These are phyloP conservation scores for Umbilicaria muhlenbergii DNA, from an alignment of 495 filamentous ascomycete species.

Conservation along the genomic window DNA sequence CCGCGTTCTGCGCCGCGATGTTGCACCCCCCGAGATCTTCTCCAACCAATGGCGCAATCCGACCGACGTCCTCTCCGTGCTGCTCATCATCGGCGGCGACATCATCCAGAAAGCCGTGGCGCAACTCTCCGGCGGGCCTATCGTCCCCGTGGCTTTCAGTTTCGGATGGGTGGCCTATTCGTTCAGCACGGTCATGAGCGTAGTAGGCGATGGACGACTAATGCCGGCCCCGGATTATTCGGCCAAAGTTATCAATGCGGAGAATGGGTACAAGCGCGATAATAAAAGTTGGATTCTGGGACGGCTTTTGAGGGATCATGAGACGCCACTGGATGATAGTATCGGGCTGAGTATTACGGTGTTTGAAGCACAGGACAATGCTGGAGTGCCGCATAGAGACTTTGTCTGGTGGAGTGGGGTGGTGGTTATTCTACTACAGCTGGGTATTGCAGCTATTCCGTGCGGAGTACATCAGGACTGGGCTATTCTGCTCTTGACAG, in stretches of 20 bases:
- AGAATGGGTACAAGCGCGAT: constrained; percentile 23
- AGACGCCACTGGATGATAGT: not conserved
- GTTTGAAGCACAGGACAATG: constrained; percentile 3
- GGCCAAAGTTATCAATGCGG: constrained; percentile 24
- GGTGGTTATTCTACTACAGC: constrained; percentile 21
- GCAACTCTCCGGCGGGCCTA: constrained; percentile 19
- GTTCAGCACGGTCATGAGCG: constrained; percentile 20
- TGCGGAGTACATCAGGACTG: constrained; percentile 24
- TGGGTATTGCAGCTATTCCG: constrained; percentile 30
- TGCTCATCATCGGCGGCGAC: constrained; percentile 33
- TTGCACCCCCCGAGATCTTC: no score
- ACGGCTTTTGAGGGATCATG: constrained; percentile 27
- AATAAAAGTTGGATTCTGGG: constrained; percentile 34
- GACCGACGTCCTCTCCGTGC: constrained; percentile 24
- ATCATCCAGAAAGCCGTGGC: constrained; percentile 31
- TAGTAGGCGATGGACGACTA: constrained; percentile 28
- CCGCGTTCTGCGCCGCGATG: no score
- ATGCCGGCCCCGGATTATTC: constrained; percentile 21
- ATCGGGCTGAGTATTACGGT: constrained; percentile 4
- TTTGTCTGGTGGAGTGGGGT: constrained; percentile 21
- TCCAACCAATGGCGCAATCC: constrained; percentile 6
- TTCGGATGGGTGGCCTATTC: constrained; percentile 36
- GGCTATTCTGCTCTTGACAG: constrained; percentile 28
- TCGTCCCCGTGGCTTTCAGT: constrained; percentile 34
- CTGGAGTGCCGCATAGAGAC: constrained; percentile 10